These are phyloP conservation scores for Casaregolazyma lundiana DNA, from an alignment of 1,139 yeast species.

Conservation along the genomic window DNA sequence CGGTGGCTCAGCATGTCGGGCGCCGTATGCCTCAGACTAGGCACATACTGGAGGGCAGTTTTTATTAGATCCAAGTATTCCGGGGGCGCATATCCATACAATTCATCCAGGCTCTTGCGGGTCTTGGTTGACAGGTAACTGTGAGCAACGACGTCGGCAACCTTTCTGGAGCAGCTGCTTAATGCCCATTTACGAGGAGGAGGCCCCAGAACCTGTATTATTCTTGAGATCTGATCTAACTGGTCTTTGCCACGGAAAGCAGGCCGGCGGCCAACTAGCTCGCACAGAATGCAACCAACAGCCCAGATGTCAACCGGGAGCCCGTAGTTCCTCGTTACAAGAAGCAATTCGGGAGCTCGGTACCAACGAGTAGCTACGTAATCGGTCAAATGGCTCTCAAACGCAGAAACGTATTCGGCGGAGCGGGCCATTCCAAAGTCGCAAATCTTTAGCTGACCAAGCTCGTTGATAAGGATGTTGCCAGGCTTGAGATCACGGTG, in stretches of 20 bases:
- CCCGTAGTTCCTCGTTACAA: constrained; percentile 1
- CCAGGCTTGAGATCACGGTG: constrained; percentile 88
- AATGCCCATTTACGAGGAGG: constrained; percentile 54
- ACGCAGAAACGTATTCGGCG: constrained; percentile 8
- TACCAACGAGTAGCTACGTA: constrained; percentile 97
- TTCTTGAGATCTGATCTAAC: constrained; percentile 77
- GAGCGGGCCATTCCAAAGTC: constrained; percentile 86
- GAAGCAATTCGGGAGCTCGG: constrained; percentile 75
- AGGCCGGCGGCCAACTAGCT: constrained; percentile 75
- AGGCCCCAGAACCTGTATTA: constrained; percentile 71
- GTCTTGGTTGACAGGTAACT: not conserved
- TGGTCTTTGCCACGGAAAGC: constrained; percentile 80
- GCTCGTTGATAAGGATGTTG: constrained; percentile 66
- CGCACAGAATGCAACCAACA: constrained; percentile 89
- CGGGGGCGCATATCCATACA: constrained; percentile 70
- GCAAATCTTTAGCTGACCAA: constrained; percentile 72
- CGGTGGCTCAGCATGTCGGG: constrained; percentile 78
- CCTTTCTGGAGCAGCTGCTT: constrained; percentile 1
- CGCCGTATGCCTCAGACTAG: constrained; percentile 72
- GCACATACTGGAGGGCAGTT: constrained; percentile 72
- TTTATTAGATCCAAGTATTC: constrained; percentile 70
- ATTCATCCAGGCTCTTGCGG: constrained; percentile 44
- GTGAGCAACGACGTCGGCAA: not conserved
- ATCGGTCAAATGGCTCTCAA: constrained; percentile 45
- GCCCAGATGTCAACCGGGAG: constrained; percentile 85